A percentile compares a stretch with the other conserved stretches of the same genome.
These are phyloP conservation scores for Saccharomyces hybrid DNA, from an alignment of 1,139 yeast species.

Conservation along the genomic window DNA sequence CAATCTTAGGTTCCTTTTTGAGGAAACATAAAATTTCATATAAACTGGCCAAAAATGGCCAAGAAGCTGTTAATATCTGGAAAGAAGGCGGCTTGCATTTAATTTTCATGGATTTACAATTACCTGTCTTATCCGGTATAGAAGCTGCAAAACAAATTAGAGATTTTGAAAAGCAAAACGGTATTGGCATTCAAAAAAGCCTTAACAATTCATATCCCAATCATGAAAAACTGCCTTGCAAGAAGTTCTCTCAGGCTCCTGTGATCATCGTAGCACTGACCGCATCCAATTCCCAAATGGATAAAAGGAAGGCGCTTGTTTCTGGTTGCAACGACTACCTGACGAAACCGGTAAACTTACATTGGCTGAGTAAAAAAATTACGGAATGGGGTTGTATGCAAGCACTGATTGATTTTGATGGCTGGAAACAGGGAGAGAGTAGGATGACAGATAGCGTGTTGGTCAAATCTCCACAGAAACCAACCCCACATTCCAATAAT, in stretches of 20 bases:
- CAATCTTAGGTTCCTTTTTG: conserved; percentile 85
- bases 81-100: conserved; percentile 87
- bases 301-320: conserved; percentile 81
- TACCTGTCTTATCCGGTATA: conserved; percentile 88
- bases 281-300: conserved; percentile 80
- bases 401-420: conserved; percentile 91
- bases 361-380: conserved; percentile 89
- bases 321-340: conserved; percentile 96
- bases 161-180: conserved; percentile 68
- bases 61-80: conserved; percentile 91
- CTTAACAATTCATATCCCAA: not conserved
- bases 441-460: conserved; percentile 28
- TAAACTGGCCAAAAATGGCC: conserved; percentile 82
- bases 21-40: conserved; percentile 79
- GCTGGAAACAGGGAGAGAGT: conserved; percentile 58
- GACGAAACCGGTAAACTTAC: conserved; percentile 90
- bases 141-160: conserved; percentile 90
- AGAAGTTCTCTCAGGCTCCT: conserved; percentile 45
- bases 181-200: conserved; percentile 50
- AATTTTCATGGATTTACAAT: conserved; percentile 89
- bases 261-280: conserved; percentile 94
- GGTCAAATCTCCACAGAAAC: conserved; percentile 15
- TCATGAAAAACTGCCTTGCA: conserved; percentile 3
- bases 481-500: not conserved
- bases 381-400: conserved; percentile 99